Percentiles rank a stretch among this genome's conserved stretches.
Conservation (phyloP, 306 rosid genomes). For the Lotus japonicus region DNA sequence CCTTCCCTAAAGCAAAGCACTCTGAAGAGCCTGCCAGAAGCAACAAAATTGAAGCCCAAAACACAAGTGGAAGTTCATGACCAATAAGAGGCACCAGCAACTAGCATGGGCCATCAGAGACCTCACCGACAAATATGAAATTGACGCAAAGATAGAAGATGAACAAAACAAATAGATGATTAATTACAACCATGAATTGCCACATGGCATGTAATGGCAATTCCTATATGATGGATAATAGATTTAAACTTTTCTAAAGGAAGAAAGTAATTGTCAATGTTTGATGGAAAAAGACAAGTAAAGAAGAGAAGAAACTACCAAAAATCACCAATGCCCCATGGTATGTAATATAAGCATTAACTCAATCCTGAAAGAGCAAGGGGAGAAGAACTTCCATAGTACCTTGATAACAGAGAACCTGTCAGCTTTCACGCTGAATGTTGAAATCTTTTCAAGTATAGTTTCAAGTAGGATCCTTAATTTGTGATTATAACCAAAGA, state of each 20-base stretch:
- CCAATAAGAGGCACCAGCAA: not conserved
- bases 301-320: not conserved
- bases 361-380: not conserved
- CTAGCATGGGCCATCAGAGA: not conserved
- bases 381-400: slow-evolving; percentile 12
- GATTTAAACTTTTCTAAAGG: not conserved
- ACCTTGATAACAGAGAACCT: slow-evolving; percentile 94
- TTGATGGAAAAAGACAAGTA: not conserved
- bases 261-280: not conserved
- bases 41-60: not conserved
- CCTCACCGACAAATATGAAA: not conserved
- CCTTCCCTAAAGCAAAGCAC: not conserved
- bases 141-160: too few species aligned
- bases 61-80: not conserved
- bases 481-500: slow-evolving; percentile 84
- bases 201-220: not conserved
- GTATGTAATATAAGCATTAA: not conserved
- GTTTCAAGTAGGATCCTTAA: slow-evolving; percentile 71
- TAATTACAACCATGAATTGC: not conserved
- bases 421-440: slow-evolving; percentile 63
- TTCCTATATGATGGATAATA: not conserved
- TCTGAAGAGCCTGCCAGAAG: not conserved
- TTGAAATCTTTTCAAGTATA: slow-evolving; percentile 57
- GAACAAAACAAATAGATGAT: not conserved
- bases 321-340: not conserved